These are phyloP conservation scores for Penicillium dipodomyicola DNA, from an alignment of 495 filamentous ascomycete species.

Conservation along the genomic window DNA sequence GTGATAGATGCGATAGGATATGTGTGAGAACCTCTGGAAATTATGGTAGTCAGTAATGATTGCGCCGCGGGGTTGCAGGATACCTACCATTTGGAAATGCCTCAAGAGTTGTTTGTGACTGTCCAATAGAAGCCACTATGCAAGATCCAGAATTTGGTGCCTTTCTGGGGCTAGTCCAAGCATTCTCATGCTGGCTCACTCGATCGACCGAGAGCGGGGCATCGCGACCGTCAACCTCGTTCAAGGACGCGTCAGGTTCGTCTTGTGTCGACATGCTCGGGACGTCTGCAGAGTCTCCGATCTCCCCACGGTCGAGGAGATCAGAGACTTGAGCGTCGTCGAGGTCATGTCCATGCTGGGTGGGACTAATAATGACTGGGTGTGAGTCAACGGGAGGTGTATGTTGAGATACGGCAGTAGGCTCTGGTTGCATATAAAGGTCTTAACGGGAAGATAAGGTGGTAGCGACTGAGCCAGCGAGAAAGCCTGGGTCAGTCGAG, in stretches of 20 bases:
- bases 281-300: constrained; percentile 31
- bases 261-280: constrained; percentile 20
- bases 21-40: constrained; percentile 81
- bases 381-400: constrained; percentile 44
- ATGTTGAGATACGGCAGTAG: constrained; percentile 58
- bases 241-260: constrained; percentile 38
- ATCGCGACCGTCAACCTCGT: constrained; percentile 17
- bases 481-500: constrained; percentile 44
- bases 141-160: neutral
- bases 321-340: constrained; percentile 41
- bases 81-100: constrained; percentile 78
- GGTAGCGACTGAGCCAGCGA: constrained; percentile 67
- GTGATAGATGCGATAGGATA: constrained; percentile 83
- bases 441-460: constrained; percentile 37
- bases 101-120: constrained; percentile 53
- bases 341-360: constrained; percentile 77
- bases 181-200: constrained; percentile 73
- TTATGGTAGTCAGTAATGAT: constrained; percentile 25
- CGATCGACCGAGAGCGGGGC: constrained; percentile 53
- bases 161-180: neutral
- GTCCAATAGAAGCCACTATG: constrained; percentile 53
- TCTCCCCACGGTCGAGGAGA: constrained; percentile 26
- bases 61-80: constrained; percentile 5
- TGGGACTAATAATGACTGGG: constrained; percentile 39
- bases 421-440: constrained; percentile 91